Evolutionary conservation across 768 basidiomycete genomes (phyloP).

Genomic region (Serendipita vermifera): DNA sequence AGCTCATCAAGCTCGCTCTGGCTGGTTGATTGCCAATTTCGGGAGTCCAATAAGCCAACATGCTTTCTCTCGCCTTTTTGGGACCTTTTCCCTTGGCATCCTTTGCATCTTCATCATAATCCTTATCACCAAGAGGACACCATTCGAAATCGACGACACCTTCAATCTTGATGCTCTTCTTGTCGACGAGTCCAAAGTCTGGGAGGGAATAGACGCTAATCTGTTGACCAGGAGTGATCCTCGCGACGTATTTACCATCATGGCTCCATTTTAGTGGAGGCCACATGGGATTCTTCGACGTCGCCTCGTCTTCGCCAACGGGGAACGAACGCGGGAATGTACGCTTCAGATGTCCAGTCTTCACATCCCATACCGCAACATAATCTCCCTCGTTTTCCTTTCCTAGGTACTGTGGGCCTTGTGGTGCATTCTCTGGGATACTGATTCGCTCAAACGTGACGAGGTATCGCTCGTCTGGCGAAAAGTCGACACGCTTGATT

Average conservation of each 20-base stretch:
- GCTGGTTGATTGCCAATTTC: slow-evolving; percentile 95
- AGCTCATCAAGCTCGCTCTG: slow-evolving; percentile 80
- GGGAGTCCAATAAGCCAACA: slow-evolving; percentile 95
- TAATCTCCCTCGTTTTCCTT: slow-evolving; percentile 94
- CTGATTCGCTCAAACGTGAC: slow-evolving; percentile 95
- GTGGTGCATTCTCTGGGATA: slow-evolving; percentile 64
- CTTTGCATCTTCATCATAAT: slow-evolving; percentile 57
- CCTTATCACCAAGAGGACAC: slow-evolving; percentile 87
- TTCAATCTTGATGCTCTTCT: slow-evolving; percentile 94
- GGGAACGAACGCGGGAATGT: slow-evolving; percentile 56
- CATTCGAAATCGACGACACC: slow-evolving; percentile 98
- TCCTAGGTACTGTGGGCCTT: slow-evolving; percentile 76
- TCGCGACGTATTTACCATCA: slow-evolving; percentile 88
- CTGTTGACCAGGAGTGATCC: slow-evolving; percentile 78
- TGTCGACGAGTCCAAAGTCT: slow-evolving; percentile 83
- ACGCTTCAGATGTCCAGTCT: slow-evolving; percentile 79
- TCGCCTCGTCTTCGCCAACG: slow-evolving; percentile 41
- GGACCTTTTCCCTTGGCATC: slow-evolving; percentile 35
- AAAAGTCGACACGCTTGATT: slow-evolving; percentile 93
- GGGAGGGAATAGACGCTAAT: slow-evolving; percentile 96
- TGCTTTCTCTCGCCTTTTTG: slow-evolving; percentile 71
- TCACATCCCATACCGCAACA: slow-evolving; percentile 97
- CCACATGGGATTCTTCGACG: slow-evolving; percentile 59
- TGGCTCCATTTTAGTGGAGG: slow-evolving; percentile 95
- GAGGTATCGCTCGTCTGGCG: slow-evolving; percentile 89